Conservation (phyloP, 371 early-diverging fungal species). For the Encephalitozoon intestinalis region DNA sequence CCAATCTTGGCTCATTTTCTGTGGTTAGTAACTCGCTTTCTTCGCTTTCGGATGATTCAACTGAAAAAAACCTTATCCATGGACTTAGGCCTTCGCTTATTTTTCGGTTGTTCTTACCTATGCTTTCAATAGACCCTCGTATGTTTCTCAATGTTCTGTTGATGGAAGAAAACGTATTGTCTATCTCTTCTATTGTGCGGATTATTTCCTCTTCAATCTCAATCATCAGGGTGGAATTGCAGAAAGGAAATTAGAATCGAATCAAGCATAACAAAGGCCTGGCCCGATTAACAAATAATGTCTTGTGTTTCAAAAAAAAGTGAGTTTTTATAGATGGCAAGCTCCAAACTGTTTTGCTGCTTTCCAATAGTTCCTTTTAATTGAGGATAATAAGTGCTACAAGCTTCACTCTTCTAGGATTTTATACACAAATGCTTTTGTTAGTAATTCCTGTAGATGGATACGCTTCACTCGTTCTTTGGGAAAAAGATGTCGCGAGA, state of each 20-base stretch:
- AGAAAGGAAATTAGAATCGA: neutral
- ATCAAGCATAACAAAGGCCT: neutral
- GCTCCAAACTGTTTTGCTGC: neutral
- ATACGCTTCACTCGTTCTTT: neutral
- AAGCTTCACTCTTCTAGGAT: neutral
- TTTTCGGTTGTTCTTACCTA: conserved; percentile 13
- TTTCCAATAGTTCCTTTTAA: neutral
- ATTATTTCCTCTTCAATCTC: conserved; percentile 51
- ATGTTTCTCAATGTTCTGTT: conserved; percentile 48
- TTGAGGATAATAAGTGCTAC: neutral
- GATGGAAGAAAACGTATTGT: conserved; percentile 44
- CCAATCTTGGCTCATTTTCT: neutral
- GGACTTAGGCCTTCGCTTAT: conserved; percentile 20
- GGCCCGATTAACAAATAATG: neutral
- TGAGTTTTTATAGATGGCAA: neutral
- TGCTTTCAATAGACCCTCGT: conserved; percentile 15
- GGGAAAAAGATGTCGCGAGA: neutral
- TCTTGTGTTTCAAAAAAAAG: neutral
- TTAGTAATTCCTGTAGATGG: neutral
- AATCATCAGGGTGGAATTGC: conserved; percentile 16
- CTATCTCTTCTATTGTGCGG: conserved; percentile 46
- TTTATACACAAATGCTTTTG: neutral
- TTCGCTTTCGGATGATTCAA: neutral
- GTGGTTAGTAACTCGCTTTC: neutral
- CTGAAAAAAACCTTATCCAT: conserved; percentile 37